Conservation (phyloP, 371 early-diverging fungal genomes). For the Mortierella sp. region DNA sequence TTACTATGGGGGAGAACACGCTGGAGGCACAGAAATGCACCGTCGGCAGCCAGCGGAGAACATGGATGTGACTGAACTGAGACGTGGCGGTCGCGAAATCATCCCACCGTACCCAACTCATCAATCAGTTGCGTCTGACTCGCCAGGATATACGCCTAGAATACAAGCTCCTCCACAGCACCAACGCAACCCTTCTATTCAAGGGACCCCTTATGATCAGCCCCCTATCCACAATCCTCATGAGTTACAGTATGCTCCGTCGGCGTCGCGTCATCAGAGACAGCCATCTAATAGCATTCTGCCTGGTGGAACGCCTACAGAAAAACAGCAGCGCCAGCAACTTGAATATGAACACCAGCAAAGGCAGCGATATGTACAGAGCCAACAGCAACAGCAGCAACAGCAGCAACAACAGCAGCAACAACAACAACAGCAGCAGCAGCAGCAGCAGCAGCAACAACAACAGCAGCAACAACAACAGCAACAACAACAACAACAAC, state of each 20-base stretch:
- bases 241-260: not conserved
- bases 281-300: constrained; percentile 17
- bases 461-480: constrained; percentile 3
- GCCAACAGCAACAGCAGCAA: constrained; percentile 13
- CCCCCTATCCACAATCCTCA: not conserved
- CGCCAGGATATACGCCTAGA: constrained; percentile 15
- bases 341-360: constrained; percentile 10
- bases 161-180: constrained; percentile 22
- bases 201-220: constrained; percentile 8
- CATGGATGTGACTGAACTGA: constrained; percentile 2
- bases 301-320: constrained; percentile 1
- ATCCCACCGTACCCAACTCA: constrained; percentile 1
- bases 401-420: constrained; percentile 3
- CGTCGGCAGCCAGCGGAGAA: constrained; percentile 11
- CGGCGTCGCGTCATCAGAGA: constrained; percentile 20
- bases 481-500: not conserved
- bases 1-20: constrained; percentile 13
- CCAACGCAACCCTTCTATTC: constrained; percentile 7
- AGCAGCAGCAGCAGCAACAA: constrained; percentile 6
- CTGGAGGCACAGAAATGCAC: constrained; percentile 10
- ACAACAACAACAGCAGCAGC: constrained; percentile 6
- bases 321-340: constrained; percentile 13
- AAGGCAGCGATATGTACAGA: constrained; percentile 6
- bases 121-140: constrained; percentile 2
- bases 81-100: constrained; percentile 4